Base-by-base conservation (phyloP, 2,329 filamentous ascomycete species). In the Ophiostoma sp. region DNA sequence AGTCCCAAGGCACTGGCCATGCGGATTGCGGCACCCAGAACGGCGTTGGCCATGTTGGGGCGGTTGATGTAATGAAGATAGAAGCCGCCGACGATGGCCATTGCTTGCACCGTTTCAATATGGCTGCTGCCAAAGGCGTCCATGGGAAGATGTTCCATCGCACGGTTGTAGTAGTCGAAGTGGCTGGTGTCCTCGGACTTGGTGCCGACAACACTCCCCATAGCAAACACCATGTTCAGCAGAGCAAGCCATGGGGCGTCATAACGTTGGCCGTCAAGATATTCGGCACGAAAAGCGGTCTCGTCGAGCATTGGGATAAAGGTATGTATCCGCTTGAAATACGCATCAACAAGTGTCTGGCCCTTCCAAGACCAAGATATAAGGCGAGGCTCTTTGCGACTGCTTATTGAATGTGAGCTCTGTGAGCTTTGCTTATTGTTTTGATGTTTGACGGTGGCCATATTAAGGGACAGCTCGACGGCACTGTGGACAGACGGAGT, bases 11-110 rank as follows among this genome's bases (percentile, higher is more conserved):
- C 87, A 70, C 87, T 89, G n/a, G 89, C 89, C 84, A 92, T 90
- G 67, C 89, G 83, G 68, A 91, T 81, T 3, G 88, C 87, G 2
- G 88, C 89, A 18, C 89, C 89, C 74, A 90, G 84, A 9, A 92
- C 81, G 38, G 88, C 86, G 75, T 91, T 90, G 16, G 89, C 90
- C 80, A 92, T 89, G 74, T 92, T 92, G 1, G 89, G 89, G 27
- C 89, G 83, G 77, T 91, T 91, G 73, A 90, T 86, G 74, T 92
- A 92, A 76, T 92, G 90, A 68, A 92, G 84, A 75, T 93, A 93
- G 78, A 87, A 90, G 41, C 90, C 90, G 55, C 89, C 89, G 73
- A 92, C 86, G 40, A 93, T 81, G 2, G 86, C 86, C 16, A 92
- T 77, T 1, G 89, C 87, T 75, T 93, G 89, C 2, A 92, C 82